Base-by-base conservation (phyloP, 176 grass and related monocot genomes). In the Thinopyrum elongatum region DNA sequence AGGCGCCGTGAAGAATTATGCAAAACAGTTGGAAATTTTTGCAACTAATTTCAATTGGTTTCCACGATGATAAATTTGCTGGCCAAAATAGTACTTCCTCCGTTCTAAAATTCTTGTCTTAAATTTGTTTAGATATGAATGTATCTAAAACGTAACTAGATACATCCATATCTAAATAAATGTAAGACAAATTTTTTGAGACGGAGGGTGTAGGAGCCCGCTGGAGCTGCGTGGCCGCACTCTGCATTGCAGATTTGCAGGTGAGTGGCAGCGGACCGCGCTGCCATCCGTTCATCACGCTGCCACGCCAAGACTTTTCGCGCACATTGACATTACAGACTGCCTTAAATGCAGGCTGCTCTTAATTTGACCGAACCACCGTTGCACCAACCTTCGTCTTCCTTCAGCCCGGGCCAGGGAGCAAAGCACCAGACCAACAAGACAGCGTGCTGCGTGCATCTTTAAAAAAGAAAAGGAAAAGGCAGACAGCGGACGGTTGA, bases 291-390 rank as follows among this genome's bases (percentile, higher is more conserved):
- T 86, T 29, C 76, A 25, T 60, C 76, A 44, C 1, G 70, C 65
- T 62, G 65, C 38, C 12, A 33, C 26, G 49, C 42, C 35, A 78
- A 83, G 86, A 63, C 31, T 73, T 79, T 21, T 25, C 30, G 10
- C 14, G 64, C 36, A 6, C 36, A 58, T 65, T 76, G 8, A 6
- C 36, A 58, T 65, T 76, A 11, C 83, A 59, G n/a, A 10, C 3
- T 6, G 31, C 4, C 19, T 41, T 12, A 15, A 89, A 85, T 85
- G 82, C 42, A 6, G 5, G 49, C 16, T 19, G 49, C 12, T 13
- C 46, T 85, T 83, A 74, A 74, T 58, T 74, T 22, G 29, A 17
- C 31, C 23, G 58, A 89, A 31, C 87, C 0, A 89, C 82, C 33
- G 0, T 27, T 13, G 44, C 38, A 58, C 19, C 87, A 78, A 83